These are phyloP conservation scores for Solanum pinnatisectum DNA, from an alignment of 257 asterid genomes.

Conservation along the genomic window DNA sequence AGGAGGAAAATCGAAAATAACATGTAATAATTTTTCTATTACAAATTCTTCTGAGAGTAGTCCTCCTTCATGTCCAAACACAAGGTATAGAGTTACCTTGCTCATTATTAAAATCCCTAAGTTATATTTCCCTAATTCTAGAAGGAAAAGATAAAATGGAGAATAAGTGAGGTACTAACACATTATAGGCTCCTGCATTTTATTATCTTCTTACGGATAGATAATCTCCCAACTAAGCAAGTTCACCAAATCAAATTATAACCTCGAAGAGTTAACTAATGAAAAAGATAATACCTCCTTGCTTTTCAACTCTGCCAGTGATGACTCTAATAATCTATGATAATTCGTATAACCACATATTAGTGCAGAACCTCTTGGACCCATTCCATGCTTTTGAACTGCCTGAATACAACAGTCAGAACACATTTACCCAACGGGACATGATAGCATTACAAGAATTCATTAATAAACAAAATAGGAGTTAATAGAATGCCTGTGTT, in stretches of 20 bases:
- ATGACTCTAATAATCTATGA: constrained; percentile 74
- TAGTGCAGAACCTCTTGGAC: constrained; percentile 97
- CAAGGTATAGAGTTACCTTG: not conserved
- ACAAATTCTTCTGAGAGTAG: not conserved
- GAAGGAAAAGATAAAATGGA: not conserved
- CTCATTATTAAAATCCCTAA: not conserved
- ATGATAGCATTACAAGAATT: not conserved
- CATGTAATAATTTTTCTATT: not conserved
- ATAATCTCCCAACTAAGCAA: not conserved
- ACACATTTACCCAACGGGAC: not conserved
- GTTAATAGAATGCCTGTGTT: constrained; percentile 33
- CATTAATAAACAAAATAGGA: not conserved
- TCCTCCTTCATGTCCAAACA: not conserved
- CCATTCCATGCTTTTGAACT: constrained; percentile 89
- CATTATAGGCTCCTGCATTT: not conserved
- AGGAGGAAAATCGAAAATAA: not conserved
- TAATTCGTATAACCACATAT: constrained; percentile 89
- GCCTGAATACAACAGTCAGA: constrained; percentile 41
- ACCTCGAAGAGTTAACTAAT: not conserved
- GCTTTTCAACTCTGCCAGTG: constrained; percentile 68
- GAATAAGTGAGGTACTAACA: not conserved
- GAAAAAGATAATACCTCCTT: constrained; percentile 52
- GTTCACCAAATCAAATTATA: not conserved
- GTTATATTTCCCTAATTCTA: not conserved
- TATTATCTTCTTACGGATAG: not conserved